Base-by-base conservation (phyloP, 345 rosid species). In the Geranium rotundifolium region DNA sequence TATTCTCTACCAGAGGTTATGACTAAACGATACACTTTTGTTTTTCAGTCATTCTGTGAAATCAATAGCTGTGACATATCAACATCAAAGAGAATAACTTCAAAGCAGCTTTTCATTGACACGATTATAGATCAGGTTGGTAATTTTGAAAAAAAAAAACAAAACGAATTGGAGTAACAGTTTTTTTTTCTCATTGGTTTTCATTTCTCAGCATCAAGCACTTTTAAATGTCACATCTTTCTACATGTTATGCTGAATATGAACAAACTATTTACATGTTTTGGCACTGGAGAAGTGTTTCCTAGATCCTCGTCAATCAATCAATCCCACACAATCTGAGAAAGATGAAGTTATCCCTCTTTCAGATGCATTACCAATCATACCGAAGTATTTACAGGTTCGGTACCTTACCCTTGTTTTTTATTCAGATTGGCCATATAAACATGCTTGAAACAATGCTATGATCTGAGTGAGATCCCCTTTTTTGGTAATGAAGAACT, bases 71-170 rank as follows among this genome's bases (percentile, higher is more conserved):
- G 96, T 88, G 71, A 95, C 99, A n/a, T n/a, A 58, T 85, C 81
- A 57, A 95, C 99, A 57, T 85, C 96, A 49, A 95, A 85, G 91
- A 97, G 99, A 65, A 90, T 95, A 61, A 90, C 95, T 41, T 90
- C 99, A n/a, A 88, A 88, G 96, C 97, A 90, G 79, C 92, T 95
- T 76, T 96, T 95, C 70, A 85, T 95, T 30, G 97, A 96, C 70
- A 95, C 97, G 46, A 77, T 83, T 31, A 88, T 89, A 0, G 91
- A 88, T 76, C 91, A 88, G 95, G 95, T 87, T 64, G 34, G 82
- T 75, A 31, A 31, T 2, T 31, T 2, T 31, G 37, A 7, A 58
- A 54, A 63, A 55, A 17, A 59, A 58, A 30, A 41, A 6, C 6
- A 55, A 29, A 58, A 57, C 20, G 19, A 31, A n/a, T n/a, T n/a